Evolutionary conservation across 345 rosid genomes (phyloP).

Genomic region (Eucalyptus pauciflora): DNA sequence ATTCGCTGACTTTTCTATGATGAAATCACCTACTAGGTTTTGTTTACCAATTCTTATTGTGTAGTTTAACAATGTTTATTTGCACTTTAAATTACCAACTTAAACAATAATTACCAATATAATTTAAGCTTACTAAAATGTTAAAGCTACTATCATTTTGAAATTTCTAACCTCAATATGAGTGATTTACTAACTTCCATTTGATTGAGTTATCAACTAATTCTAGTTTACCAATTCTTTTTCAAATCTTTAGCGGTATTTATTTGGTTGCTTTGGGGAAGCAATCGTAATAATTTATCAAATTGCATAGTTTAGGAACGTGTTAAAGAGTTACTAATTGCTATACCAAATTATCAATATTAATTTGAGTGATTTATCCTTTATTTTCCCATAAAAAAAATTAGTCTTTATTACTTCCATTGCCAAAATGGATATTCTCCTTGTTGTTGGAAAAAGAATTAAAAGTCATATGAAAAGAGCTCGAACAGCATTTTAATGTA

Average conservation of each 20-base stretch:
- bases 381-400: not conserved
- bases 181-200: not conserved
- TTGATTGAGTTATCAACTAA: not conserved
- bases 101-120: too few species aligned
- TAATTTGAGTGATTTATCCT: not conserved
- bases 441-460: not conserved
- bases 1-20: not conserved
- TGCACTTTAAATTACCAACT: not conserved
- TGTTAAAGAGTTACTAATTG: not conserved
- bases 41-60: not conserved
- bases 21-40: not conserved
- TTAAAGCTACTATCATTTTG: not conserved
- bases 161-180: not conserved
- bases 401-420: not conserved
- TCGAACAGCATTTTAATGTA: not conserved
- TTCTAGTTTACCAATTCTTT: not conserved
- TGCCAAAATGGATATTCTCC: not conserved
- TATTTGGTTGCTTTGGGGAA: not conserved
- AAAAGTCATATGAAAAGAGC: not conserved
- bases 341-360: not conserved
- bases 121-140: not conserved
- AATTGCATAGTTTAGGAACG: not conserved
- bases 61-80: not conserved
- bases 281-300: not conserved
- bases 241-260: not conserved